Conservation (phyloP, 2,329 filamentous ascomycete genomes). For the Aspergillus awamori region DNA sequence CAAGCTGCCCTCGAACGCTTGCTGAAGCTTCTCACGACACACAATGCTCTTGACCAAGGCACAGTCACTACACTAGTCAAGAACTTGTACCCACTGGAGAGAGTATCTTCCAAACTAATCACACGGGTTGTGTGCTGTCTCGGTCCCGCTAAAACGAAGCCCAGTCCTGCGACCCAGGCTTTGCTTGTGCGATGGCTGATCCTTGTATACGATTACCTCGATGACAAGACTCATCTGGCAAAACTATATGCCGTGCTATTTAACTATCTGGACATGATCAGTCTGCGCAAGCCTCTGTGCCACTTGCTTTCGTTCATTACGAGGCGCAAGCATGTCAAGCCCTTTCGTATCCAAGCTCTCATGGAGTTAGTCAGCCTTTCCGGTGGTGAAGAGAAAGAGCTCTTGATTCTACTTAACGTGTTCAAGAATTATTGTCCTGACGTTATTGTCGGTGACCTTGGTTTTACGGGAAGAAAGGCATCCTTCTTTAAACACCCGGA, state of each 20-base stretch:
- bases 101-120: slow-evolving; percentile 63
- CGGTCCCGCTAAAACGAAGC: slow-evolving; percentile 77
- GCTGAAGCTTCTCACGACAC: slow-evolving; percentile 67
- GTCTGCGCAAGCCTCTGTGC: slow-evolving; percentile 69
- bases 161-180: slow-evolving; percentile 70
- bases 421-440: slow-evolving; percentile 92
- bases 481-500: slow-evolving; percentile 67
- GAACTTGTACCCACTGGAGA: slow-evolving; percentile 73
- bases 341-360: slow-evolving; percentile 77
- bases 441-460: slow-evolving; percentile 74
- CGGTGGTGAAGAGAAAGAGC: slow-evolving; percentile 69
- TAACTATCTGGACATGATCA: slow-evolving; percentile 78
- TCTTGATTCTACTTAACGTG: slow-evolving; percentile 75
- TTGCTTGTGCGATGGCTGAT: slow-evolving; percentile 77
- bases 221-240: slow-evolving; percentile 64
- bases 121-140: slow-evolving; percentile 71
- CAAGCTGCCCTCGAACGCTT: slow-evolving; percentile 63
- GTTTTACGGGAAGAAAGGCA: slow-evolving; percentile 43
- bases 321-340: slow-evolving; percentile 77
- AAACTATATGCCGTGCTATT: slow-evolving; percentile 77
- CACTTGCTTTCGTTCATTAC: slow-evolving; percentile 80
- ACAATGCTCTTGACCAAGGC: slow-evolving; percentile 74
- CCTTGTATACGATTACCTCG: slow-evolving; percentile 71
- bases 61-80: slow-evolving; percentile 70
- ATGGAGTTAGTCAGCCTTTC: slow-evolving; percentile 53